Evolutionary conservation across 257 asterid genomes (phyloP).

Genomic region (Orobanche coerulescens): DNA sequence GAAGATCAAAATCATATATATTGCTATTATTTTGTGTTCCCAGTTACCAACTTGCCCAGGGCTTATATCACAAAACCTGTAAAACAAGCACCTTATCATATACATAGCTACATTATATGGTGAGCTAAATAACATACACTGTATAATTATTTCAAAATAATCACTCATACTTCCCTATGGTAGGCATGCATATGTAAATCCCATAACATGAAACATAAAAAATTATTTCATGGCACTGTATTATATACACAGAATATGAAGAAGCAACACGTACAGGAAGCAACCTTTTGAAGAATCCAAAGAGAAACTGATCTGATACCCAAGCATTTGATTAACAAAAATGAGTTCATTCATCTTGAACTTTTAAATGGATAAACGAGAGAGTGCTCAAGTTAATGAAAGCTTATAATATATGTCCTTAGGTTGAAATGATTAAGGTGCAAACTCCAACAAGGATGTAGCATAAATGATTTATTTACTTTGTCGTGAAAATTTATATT

Average conservation of each 20-base stretch:
- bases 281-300: neutral
- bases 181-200: neutral
- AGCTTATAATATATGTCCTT: neutral
- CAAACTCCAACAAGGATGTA: neutral
- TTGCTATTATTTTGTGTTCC: neutral
- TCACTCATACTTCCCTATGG: neutral
- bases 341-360: neutral
- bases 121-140: neutral
- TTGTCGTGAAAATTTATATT: neutral
- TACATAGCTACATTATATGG: neutral
- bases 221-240: neutral
- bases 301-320: neutral
- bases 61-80: neutral
- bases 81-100: neutral
- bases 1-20: no score
- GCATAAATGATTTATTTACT: neutral
- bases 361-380: neutral
- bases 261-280: neutral
- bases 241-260: neutral
- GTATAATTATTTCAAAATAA: neutral
- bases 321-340: neutral
- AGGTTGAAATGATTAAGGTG: neutral
- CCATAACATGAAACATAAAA: neutral
- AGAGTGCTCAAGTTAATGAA: neutral
- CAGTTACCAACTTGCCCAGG: neutral